These are phyloP conservation scores for Fagus crenata DNA, from an alignment of 306 rosid species.

Conservation along the genomic window DNA sequence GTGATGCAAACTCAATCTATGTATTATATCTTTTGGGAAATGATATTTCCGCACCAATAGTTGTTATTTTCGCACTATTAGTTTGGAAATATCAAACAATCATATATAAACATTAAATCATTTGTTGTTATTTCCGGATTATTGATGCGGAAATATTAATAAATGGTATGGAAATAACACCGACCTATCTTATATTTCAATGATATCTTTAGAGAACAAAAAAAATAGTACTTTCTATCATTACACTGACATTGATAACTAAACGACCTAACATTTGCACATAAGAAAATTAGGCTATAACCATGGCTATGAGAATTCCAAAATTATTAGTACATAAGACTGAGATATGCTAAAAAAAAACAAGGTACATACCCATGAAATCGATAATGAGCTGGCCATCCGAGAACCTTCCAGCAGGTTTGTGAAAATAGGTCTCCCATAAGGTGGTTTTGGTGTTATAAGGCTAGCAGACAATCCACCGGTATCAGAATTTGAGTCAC, in stretches of 20 bases:
- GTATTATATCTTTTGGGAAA: neutral
- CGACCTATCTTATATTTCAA: no score
- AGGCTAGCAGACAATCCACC: constrained; percentile 47
- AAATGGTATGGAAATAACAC: no score
- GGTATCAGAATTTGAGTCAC: constrained; percentile 56
- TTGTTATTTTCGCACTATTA: neutral
- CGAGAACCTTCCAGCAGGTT: constrained; percentile 40
- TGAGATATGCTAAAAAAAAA: constrained; percentile 15
- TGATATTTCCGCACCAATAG: no score
- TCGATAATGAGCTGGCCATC: constrained; percentile 50
- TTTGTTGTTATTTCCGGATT: no score
- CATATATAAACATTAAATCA: no score
- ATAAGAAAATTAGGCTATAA: no score
- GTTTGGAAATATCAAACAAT: no score
- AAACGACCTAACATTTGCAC: no score
- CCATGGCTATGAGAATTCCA: neutral
- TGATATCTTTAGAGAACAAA: no score
- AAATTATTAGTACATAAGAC: neutral
- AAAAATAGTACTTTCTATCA: neutral
- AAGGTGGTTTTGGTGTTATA: constrained; percentile 18
- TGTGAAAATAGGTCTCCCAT: constrained; percentile 48
- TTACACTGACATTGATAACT: neutral
- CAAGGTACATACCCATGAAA: constrained; percentile 38
- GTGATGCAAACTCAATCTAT: neutral
- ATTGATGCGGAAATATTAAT: no score